Conservation (phyloP, 805 yeast species). For the Sungouiella blattae region DNA sequence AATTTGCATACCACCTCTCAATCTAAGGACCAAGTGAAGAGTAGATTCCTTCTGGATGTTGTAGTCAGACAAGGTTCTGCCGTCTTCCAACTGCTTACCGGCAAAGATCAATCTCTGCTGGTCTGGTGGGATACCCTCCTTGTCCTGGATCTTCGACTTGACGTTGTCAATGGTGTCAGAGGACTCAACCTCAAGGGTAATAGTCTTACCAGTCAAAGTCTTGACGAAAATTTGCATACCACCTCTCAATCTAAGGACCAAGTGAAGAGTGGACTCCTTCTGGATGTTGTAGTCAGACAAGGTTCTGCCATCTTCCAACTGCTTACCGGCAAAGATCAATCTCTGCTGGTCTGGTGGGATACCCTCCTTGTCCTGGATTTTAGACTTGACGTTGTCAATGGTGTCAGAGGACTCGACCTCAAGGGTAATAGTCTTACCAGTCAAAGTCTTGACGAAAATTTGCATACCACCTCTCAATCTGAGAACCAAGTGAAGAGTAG, state of each 20-base stretch:
- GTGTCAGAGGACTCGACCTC: constrained; percentile 98
- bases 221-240: constrained; percentile 48
- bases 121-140: constrained; percentile 16
- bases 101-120: constrained; percentile 6
- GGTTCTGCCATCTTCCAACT: constrained; percentile 40
- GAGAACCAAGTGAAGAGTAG: constrained; percentile 88
- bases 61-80: constrained; percentile 7
- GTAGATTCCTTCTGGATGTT: constrained; percentile 90
- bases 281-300: constrained; percentile 41
- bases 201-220: constrained; percentile 24
- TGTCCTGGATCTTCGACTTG: constrained; percentile 14
- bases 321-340: constrained; percentile 46
- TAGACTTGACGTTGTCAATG: constrained; percentile 76
- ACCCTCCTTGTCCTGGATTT: constrained; percentile 43
- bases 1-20: constrained; percentile 62
- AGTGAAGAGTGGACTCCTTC: constrained; percentile 38
- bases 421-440: constrained; percentile 72
- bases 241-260: constrained; percentile 35
- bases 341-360: constrained; percentile 46
- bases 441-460: constrained; percentile 45
- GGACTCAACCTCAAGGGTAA: constrained; percentile 13
- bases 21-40: constrained; percentile 87
- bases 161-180: constrained; percentile 8
- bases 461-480: constrained; percentile 78
- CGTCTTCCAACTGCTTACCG: constrained; percentile 8